Base-by-base conservation (phyloP, 1,284 basidiomycete genomes). In the Coniophora puteana region DNA sequence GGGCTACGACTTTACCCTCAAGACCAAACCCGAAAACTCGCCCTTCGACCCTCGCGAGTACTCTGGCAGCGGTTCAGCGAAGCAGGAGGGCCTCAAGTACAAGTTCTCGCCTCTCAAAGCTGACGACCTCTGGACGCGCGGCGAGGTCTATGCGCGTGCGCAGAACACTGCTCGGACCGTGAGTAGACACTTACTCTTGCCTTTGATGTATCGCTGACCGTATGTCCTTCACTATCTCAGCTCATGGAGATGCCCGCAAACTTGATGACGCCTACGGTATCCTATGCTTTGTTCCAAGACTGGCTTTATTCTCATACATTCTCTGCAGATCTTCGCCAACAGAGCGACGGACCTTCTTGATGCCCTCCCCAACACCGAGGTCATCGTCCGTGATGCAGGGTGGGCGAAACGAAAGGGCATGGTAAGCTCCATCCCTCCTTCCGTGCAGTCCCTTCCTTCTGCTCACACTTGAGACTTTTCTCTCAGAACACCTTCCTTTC, bases 151-250 rank as follows among this genome's bases (percentile, higher is more conserved):
- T 53, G 89, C 82, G 3, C 67, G 81, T 44, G 82, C 88, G 3
- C 91, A 94, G 65, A 94, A 94, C 61, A 67, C 90, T 52, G 88
- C 90, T 11, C 74, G 89, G 34, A 91, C 89, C 38, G 83, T 79
- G 56, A 34, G 71, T 50, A 18, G 14, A 24, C 6, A 17, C 8
- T 21, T 51, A 28, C 26, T 44, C 16, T 5, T 10, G 8, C 14
- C 28, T 29, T 35, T 17, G 8, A 20, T 27, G 21, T 27, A 11
- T 17, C 34, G 38, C 8, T 24, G 23, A 22, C 8, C 26, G 26
- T 27, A 45, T 39, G 16, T 27, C 20, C 40, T 33, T 28, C 20
- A 33, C 27, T 37, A 28, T 6, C 18, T 18, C 56, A 88, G 79
- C 72, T 93, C 38, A 83, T 79, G 76, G 92, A 94, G 62, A 68